Evolutionary conservation across 768 basidiomycete species (phyloP).

Genomic region (Lactarius hatsudake): DNA sequence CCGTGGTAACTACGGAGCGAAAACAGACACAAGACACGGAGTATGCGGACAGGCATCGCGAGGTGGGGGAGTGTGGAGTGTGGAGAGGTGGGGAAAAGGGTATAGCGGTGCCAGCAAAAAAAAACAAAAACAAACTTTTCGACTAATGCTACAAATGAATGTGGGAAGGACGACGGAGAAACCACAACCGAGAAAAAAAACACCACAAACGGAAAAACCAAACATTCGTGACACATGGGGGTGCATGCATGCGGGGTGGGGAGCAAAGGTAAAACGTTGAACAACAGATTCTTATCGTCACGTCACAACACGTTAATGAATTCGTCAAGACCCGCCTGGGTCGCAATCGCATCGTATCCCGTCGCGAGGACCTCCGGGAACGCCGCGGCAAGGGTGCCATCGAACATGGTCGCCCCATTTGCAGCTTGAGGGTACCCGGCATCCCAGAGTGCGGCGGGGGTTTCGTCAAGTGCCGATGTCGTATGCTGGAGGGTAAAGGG

Average conservation of each 20-base stretch:
- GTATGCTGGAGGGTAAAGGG: conserved; percentile 15
- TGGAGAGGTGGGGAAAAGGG: neutral
- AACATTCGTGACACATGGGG: neutral
- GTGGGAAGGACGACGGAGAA: neutral
- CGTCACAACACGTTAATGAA: conserved; percentile 12
- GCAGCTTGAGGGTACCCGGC: conserved; percentile 8
- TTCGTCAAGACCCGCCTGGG: conserved; percentile 21
- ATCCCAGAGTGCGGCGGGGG: conserved; percentile 19
- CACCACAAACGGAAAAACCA: neutral
- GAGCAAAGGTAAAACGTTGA: neutral
- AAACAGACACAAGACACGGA: neutral
- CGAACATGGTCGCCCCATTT: conserved; percentile 1
- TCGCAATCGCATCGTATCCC: conserved; percentile 16
- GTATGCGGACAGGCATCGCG: conserved; percentile 13
- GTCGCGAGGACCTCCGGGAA: conserved; percentile 8
- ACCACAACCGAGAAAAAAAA: neutral
- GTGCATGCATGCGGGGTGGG: neutral
- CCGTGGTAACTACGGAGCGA: neutral
- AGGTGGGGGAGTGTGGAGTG: neutral
- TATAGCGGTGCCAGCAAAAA: conserved; percentile 12
- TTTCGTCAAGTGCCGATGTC: conserved; percentile 14
- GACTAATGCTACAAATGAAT: conserved; percentile 26
- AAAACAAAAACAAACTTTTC: conserved; percentile 5
- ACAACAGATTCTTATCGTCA: conserved; percentile 4
- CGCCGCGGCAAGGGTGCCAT: neutral